phyloP scores from a whole-genome alignment of 73 alveolate genomes.

The Breviolum minutum region DNA sequence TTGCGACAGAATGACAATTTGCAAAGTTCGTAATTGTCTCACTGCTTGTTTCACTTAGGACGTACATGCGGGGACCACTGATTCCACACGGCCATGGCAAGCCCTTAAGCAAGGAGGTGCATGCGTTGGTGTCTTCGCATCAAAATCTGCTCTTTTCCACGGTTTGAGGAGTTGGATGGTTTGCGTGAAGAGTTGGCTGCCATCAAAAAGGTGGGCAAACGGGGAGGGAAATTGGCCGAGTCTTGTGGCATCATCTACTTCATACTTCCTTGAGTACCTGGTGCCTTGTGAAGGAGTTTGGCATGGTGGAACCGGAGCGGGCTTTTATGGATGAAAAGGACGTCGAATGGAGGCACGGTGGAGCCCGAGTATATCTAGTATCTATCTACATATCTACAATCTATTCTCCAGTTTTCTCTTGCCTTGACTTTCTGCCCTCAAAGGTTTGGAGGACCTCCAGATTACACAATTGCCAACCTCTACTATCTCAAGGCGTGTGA shows the following conservation, averaged over 20 bases:
- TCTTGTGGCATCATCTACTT: background rate
- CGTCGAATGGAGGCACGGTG: constrained; percentile 38
- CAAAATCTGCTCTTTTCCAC: background rate
- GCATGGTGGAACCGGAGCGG: constrained; percentile 55
- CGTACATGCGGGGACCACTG: constrained; percentile 30
- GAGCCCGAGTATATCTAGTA: too few relatives aligned
- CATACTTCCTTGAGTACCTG: background rate
- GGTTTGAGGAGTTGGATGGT: background rate
- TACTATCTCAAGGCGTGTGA: constrained; percentile 20
- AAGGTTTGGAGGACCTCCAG: constrained; percentile 83
- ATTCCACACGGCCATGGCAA: constrained; percentile 30
- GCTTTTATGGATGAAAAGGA: constrained; percentile 62
- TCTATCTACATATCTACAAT: too few relatives aligned
- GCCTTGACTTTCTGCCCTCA: background rate
- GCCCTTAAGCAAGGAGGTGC: constrained; percentile 48
- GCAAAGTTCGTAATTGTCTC: background rate
- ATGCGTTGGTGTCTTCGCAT: background rate
- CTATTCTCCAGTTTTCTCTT: too few relatives aligned
- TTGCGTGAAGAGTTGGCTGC: background rate
- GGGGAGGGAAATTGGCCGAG: too few relatives aligned
- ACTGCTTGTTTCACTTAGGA: background rate
- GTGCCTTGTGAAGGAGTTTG: constrained; percentile 9
- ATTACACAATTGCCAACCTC: constrained; percentile 80
- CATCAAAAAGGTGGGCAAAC: background rate
- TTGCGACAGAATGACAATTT: too few relatives aligned